These are phyloP conservation scores for Chrysoporthe austroafricana DNA, from an alignment of 2,329 filamentous ascomycete species.

Conservation along the genomic window DNA sequence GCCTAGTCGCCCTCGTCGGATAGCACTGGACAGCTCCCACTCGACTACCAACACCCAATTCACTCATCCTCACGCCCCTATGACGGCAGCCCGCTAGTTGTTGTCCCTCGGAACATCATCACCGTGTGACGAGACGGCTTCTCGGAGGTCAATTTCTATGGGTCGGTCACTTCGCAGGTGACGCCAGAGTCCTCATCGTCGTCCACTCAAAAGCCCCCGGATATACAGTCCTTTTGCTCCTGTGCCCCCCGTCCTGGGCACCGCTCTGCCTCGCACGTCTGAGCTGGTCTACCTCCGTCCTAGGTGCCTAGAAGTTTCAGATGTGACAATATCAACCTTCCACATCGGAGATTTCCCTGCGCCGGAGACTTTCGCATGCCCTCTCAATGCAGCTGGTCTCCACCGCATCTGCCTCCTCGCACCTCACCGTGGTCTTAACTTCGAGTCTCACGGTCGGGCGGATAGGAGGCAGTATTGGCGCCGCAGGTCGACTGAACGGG, in stretches of 20 bases:
- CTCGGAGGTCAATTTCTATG: not conserved
- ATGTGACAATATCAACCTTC: not conserved
- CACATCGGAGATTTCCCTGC: not conserved
- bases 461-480: conserved; percentile 16
- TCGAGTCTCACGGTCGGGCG: conserved; percentile 20
- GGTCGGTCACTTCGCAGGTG: conserved; percentile 2
- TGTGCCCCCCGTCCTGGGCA: conserved; percentile 13
- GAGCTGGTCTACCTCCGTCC: conserved; percentile 13
- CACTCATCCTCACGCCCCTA: not conserved
- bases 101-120: not conserved
- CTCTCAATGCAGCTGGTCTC: conserved; percentile 26
- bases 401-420: conserved; percentile 15
- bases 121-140: conserved; percentile 3
- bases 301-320: conserved; percentile 10
- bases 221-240: conserved; percentile 10
- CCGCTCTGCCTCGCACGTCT: conserved; percentile 20
- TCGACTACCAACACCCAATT: not conserved
- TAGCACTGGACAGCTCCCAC: not conserved
- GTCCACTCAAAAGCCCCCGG: conserved; percentile 17
- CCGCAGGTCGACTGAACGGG: conserved; percentile 12
- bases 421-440: conserved; percentile 23
- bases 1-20: not conserved
- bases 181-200: conserved; percentile 2
- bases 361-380: conserved; percentile 12
- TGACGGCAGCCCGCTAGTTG: not conserved